Base-by-base conservation (phyloP, 148 eudicot genomes). In the Silene latifolia region DNA sequence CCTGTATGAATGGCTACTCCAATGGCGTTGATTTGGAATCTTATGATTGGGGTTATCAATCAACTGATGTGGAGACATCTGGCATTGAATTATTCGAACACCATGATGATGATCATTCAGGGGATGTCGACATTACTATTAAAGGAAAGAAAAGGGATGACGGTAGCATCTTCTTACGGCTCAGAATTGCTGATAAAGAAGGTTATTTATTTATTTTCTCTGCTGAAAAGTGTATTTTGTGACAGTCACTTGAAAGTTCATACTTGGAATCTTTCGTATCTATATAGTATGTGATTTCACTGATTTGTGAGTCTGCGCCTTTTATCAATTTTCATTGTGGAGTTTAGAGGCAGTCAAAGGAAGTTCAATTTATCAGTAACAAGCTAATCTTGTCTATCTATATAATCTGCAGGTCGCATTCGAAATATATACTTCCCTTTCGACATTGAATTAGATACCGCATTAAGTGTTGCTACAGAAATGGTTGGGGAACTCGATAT, bases 401-500 rank as follows among this genome's bases (percentile, higher is more conserved):
- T 47, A 67, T 13, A 67, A 61, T 23, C 73, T 88, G 81, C 88
- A 92, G 97, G 83, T 25, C 86, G 81, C 14, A 76, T 88, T 15
- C 58, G 97, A 42, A 92, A 90, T 82, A 92, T 92, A 71, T 88
- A 90, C 70, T 92, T 92, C 74, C 92, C 95, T 2, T 92, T 92
- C 9, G 91, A 92, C 75, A 56, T 86, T 29, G 91, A 90, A 71
- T 68, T 58, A 24, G 97, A 92, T 74, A 88, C 97, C 23, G 92
- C 97, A 72, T 82, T 90, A 60, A 90, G 86, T 44, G 97, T 92
- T 70, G 97, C 97, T 39, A 90, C 88, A 0, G 97, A 92, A 82
- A 92, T 92, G 97, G 90, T 90, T 10, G 89, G 86, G 2, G 95
- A 92, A 68, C 80, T 92, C 59, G 97, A 92, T 80, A 84, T 92